phyloP scores from a whole-genome alignment of 805 yeast genomes.

The Scheffersomyces spartinae region DNA sequence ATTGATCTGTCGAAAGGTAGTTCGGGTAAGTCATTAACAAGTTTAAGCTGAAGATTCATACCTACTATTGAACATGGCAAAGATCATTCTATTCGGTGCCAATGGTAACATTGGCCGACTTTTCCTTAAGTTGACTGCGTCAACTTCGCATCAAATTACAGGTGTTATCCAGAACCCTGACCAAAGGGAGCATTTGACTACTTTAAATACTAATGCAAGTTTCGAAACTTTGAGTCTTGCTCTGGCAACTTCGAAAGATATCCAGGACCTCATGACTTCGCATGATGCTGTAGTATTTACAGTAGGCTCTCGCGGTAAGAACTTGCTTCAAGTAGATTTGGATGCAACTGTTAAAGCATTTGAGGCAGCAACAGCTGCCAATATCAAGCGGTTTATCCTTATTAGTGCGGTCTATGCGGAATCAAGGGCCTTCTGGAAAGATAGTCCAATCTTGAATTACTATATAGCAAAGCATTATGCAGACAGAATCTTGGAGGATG shows the following conservation, averaged over 20 bases:
- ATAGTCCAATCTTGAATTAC: constrained; percentile 29
- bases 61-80: too few species aligned
- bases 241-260: constrained; percentile 17
- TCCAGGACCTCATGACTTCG: constrained; percentile 30
- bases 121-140: constrained; percentile 23
- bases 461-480: constrained; percentile 54
- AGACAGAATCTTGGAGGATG: constrained; percentile 31
- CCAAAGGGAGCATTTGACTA: constrained; percentile 30
- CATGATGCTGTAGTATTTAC: constrained; percentile 46
- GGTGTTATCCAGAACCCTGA: constrained; percentile 34
- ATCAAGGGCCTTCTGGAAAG: constrained; percentile 35
- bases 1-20: too few species aligned
- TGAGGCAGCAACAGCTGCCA: constrained; percentile 39
- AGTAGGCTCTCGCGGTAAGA: constrained; percentile 55
- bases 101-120: constrained; percentile 49
- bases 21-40: too few species aligned
- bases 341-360: constrained; percentile 49
- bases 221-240: constrained; percentile 29
- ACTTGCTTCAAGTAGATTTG: constrained; percentile 42
- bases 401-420: constrained; percentile 48
- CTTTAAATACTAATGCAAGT: constrained; percentile 20
- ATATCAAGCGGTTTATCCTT: constrained; percentile 34
- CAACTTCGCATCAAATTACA: constrained; percentile 16
- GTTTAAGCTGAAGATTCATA: too few species aligned
- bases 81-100: constrained; percentile 52